phyloP scores from a whole-genome alignment of 1,139 yeast genomes.

The Citeromyces hawaiiensis region DNA sequence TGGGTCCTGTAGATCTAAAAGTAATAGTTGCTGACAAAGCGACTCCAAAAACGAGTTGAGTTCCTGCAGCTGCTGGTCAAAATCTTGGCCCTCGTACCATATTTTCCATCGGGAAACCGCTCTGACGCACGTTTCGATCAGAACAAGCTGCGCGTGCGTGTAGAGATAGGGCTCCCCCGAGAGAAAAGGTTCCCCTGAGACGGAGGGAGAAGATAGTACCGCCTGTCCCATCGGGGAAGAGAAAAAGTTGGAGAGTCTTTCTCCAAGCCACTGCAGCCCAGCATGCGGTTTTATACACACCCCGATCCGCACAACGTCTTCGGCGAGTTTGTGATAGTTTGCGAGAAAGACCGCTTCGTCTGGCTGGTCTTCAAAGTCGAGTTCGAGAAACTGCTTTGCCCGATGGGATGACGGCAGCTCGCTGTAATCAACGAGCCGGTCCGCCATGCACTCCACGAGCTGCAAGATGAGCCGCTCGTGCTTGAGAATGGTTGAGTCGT shows the following conservation, averaged over 20 bases:
- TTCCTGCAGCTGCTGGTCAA: constrained; percentile 38
- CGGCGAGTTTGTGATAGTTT: constrained; percentile 73
- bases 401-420: constrained; percentile 53
- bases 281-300: constrained; percentile 79
- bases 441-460: constrained; percentile 64
- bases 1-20: constrained; percentile 70
- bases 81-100: constrained; percentile 66
- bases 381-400: constrained; percentile 52
- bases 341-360: constrained; percentile 69
- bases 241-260: constrained; percentile 60
- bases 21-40: constrained; percentile 65
- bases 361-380: constrained; percentile 81
- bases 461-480: constrained; percentile 36
- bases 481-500: constrained; percentile 52
- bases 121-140: constrained; percentile 80
- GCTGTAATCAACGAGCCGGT: constrained; percentile 63
- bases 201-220: constrained; percentile 27
- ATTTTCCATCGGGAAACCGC: constrained; percentile 96
- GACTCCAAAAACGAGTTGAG: constrained; percentile 57
- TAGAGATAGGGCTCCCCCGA: constrained; percentile 59
- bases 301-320: constrained; percentile 80
- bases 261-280: constrained; percentile 73
- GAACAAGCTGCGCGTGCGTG: constrained; percentile 73
- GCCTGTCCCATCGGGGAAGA: constrained; percentile 58
- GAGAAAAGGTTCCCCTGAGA: constrained; percentile 25